phyloP scores from a whole-genome alignment of 2,329 filamentous ascomycete species.

The Cytospora leucostoma region DNA sequence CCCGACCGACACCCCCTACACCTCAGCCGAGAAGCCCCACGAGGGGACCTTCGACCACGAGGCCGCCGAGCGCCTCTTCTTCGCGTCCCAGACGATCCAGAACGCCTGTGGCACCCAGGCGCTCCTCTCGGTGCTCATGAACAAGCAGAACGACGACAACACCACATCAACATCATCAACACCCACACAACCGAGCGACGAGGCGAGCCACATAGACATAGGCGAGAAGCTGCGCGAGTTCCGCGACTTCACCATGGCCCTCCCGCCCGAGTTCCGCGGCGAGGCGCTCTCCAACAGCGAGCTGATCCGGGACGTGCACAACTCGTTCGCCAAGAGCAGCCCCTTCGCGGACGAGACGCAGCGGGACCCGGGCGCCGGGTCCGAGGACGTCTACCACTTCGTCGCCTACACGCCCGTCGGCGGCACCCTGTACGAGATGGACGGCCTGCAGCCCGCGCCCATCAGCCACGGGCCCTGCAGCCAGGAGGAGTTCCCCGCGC shows the following conservation, averaged over 20 bases:
- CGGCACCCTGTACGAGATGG: slow-evolving; percentile 85
- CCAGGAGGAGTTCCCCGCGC: slow-evolving; percentile 70
- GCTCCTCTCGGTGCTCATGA: slow-evolving; percentile 86
- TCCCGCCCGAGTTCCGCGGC: slow-evolving; percentile 72
- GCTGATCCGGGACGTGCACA: slow-evolving; percentile 77
- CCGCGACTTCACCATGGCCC: slow-evolving; percentile 82
- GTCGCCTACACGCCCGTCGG: slow-evolving; percentile 88
- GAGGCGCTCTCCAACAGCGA: slow-evolving; percentile 65
- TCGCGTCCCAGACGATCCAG: slow-evolving; percentile 95
- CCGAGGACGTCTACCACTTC: slow-evolving; percentile 96
- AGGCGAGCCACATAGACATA: slow-evolving; percentile 62
- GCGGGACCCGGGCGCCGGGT: slow-evolving; percentile 60
- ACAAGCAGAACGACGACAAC: slow-evolving; percentile 61
- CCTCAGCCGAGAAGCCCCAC: slow-evolving; percentile 62
- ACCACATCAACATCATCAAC: slow-evolving; percentile 6
- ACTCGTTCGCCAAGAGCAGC: slow-evolving; percentile 83
- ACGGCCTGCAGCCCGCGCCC: slow-evolving; percentile 89
- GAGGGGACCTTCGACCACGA: slow-evolving; percentile 81
- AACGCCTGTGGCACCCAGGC: slow-evolving; percentile 98
- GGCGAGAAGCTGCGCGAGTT: slow-evolving; percentile 73
- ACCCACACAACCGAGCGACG: slow-evolving; percentile 27
- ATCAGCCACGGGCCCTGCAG: slow-evolving; percentile 82
- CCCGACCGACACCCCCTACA: slow-evolving; percentile 68
- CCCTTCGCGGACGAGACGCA: slow-evolving; percentile 93
- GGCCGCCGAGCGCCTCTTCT: slow-evolving; percentile 80